Conservation (phyloP, 2,329 filamentous ascomycete species). For the Aspergillus sclerotialis region DNA sequence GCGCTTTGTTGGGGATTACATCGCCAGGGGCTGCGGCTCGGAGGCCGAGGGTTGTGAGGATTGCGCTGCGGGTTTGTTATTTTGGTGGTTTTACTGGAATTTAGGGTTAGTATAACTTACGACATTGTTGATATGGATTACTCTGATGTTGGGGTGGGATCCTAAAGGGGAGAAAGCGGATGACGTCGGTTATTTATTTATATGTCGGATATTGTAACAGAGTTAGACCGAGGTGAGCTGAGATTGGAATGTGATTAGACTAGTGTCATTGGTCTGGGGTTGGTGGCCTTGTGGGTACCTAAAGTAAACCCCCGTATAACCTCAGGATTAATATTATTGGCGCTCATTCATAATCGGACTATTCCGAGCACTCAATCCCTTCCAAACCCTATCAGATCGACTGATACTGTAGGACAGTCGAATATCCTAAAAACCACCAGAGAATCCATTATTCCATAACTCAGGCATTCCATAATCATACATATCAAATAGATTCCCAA, state of each 20-base stretch:
- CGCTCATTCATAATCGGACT: too few relatives aligned
- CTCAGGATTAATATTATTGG: too few relatives aligned
- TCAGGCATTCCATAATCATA: slow-evolving; percentile 18
- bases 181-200: neutral
- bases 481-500: slow-evolving; percentile 24
- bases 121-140: slow-evolving; percentile 2
- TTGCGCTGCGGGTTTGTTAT: neutral
- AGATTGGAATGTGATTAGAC: too few relatives aligned
- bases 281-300: too few relatives aligned
- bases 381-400: too few relatives aligned
- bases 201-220: too few relatives aligned
- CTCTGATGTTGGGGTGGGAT: neutral
- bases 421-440: too few relatives aligned
- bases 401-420: too few relatives aligned
- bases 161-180: neutral
- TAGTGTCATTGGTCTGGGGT: too few relatives aligned
- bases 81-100: neutral
- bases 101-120: slow-evolving; percentile 2
- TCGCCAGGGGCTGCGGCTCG: slow-evolving; percentile 11
- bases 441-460: slow-evolving; percentile 21
- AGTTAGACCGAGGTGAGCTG: too few relatives aligned
- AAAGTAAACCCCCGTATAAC: too few relatives aligned
- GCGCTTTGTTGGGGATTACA: slow-evolving; percentile 16
- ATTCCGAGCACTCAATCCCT: too few relatives aligned
- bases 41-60: slow-evolving; percentile 18